These are phyloP conservation scores for Abortiporus biennis DNA, from an alignment of 1,284 basidiomycete genomes.

Conservation along the genomic window DNA sequence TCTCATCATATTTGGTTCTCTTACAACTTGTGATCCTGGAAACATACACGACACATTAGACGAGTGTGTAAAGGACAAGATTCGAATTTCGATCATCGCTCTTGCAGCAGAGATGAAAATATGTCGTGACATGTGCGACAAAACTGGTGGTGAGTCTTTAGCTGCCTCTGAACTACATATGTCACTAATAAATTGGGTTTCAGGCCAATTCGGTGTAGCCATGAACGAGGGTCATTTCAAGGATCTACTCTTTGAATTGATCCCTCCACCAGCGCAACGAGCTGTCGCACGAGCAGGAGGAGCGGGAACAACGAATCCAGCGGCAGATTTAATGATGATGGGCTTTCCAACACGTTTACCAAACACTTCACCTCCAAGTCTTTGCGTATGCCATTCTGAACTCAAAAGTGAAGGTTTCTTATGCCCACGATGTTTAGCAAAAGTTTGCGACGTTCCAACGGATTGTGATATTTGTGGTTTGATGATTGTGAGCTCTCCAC, in stretches of 20 bases:
- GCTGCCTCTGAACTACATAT: not conserved
- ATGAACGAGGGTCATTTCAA: constrained; percentile 97
- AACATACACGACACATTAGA: constrained; percentile 93
- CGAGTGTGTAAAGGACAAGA: constrained; percentile 73
- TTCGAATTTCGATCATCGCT: constrained; percentile 90
- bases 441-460: constrained; percentile 97
- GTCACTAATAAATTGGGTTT: constrained; percentile 8
- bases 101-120: constrained; percentile 97
- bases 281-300: constrained; percentile 46
- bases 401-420: constrained; percentile 89
- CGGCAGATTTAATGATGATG: constrained; percentile 97
- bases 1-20: constrained; percentile 87
- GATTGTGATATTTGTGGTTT: constrained; percentile 97
- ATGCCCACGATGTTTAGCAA: constrained; percentile 88
- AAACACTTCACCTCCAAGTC: constrained; percentile 71
- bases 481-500: constrained; percentile 97
- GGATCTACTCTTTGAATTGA: constrained; percentile 92
- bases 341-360: constrained; percentile 94
- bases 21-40: constrained; percentile 95
- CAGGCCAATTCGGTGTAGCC: constrained; percentile 90
- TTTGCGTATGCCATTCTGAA: constrained; percentile 93
- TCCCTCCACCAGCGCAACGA: constrained; percentile 88
- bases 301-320: constrained; percentile 46
- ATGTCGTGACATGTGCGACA: constrained; percentile 84
- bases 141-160: constrained; percentile 70